Evolutionary conservation across 805 yeast species (phyloP), one percentile per base, ranked within the genome.

Genomic region (Zygosaccharomyces bisporus): DNA sequence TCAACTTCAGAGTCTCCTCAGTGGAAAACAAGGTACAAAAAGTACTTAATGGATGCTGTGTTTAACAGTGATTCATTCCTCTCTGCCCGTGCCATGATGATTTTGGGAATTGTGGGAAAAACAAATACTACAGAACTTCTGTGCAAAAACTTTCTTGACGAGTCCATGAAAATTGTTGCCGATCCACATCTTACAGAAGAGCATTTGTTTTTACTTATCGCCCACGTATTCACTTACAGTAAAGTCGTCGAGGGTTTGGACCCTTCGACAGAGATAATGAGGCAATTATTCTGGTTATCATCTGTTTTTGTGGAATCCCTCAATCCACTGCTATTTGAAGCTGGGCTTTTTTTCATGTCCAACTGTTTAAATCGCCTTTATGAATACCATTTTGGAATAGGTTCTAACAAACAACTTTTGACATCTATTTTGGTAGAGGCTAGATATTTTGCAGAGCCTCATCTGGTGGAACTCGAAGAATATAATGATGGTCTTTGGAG

Each of bases 11-110:
- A 75, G 38, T 69, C 73, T 33, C 67, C 72, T 6, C 68, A 74
- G 24, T 83, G 88, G 83, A 71, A 77, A 50, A 67, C 79, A 4
- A 74, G 81, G 47, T 86, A 88, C 84, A 75, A 77, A 47, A 72
- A 83, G 29, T 74, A 76, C 52, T 76, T 83, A 4, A 69, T 81
- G 47, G 81, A 79, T 50, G 75, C 85, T 14, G 80, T 86, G 0
- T 80, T 81, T 55, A 67, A 69, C 36, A 63, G 70, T 3, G 71
- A 72, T 19, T 77, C 86, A 0, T 74, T 81, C 29, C 70, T 85
- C 39, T 86, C 84, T 53, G 76, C 79, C 4, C 71, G 91, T 43
- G 86, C 89, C 0, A 67, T 82, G 49, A 67, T 86, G 50, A 75
- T 85, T 4, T 71, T 86, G 13, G 93, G 95, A 31, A 77, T 83